phyloP scores from a whole-genome alignment of 306 rosid species.

The Morella rubra region DNA sequence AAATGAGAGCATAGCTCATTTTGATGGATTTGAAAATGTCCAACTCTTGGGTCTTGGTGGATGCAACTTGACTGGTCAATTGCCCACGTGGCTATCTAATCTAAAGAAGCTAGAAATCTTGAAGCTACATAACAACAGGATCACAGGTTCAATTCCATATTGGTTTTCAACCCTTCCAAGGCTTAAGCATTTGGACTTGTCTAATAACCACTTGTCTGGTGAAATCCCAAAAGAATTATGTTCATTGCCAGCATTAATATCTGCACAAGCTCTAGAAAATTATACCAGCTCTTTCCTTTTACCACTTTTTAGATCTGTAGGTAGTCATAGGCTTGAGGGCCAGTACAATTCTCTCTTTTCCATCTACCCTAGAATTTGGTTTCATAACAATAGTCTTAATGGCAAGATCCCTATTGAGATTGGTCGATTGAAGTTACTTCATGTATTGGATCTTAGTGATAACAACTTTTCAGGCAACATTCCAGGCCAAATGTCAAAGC shows the following conservation, averaged over 20 bases:
- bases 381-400: background rate
- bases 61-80: background rate
- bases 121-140: background rate
- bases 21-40: slow-evolving; percentile 3
- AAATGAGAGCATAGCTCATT: background rate
- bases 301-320: too few species aligned
- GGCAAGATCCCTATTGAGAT: slow-evolving; percentile 17
- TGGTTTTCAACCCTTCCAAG: background rate
- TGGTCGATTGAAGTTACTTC: background rate
- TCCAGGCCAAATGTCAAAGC: slow-evolving; percentile 15
- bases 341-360: slow-evolving; percentile 4
- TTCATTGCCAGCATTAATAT: background rate
- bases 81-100: slow-evolving; percentile 3
- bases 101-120: slow-evolving; percentile 6
- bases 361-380: too few species aligned
- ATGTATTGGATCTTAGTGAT: background rate
- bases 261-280: background rate
- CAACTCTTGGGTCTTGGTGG: background rate
- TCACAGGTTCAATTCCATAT: slow-evolving; percentile 15
- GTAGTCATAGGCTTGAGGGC: too few species aligned
- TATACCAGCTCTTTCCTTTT: background rate
- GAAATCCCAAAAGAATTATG: slow-evolving; percentile 17
- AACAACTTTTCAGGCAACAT: slow-evolving; percentile 7
- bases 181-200: background rate
- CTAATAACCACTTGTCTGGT: background rate